Conservation (phyloP, 805 yeast species). For the Wickerhamiella dianesei region DNA sequence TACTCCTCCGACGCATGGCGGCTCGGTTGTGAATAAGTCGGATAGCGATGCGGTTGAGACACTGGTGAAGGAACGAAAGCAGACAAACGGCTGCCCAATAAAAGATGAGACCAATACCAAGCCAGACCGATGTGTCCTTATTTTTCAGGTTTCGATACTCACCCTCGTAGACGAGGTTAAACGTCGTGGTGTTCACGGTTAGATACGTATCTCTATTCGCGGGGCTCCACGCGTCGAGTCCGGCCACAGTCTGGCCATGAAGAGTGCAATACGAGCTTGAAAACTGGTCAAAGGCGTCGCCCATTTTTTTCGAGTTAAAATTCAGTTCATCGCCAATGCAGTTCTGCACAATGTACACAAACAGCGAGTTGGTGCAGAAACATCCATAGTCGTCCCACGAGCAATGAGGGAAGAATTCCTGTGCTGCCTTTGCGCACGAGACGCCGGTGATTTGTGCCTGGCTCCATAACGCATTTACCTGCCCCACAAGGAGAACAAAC, state of each 20-base stretch:
- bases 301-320: conserved; percentile 16
- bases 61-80: conserved; percentile 3
- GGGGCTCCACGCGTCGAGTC: conserved; percentile 11
- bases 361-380: conserved; percentile 20
- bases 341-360: conserved; percentile 23
- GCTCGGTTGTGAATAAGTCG: conserved; percentile 17
- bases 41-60: conserved; percentile 7
- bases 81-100: conserved; percentile 22
- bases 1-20: conserved; percentile 17
- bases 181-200: conserved; percentile 9
- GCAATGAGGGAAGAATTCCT: conserved; percentile 13
- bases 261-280: conserved; percentile 17
- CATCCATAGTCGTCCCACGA: conserved; percentile 20
- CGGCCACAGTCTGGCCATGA: conserved; percentile 8
- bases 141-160: conserved; percentile 15
- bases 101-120: conserved; percentile 21
- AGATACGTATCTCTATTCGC: conserved; percentile 4
- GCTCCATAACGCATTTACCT: conserved; percentile 10
- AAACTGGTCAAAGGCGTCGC: conserved; percentile 24
- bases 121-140: conserved; percentile 22
- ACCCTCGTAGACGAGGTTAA: conserved; percentile 14
- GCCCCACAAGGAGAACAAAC: background rate
- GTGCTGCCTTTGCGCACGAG: conserved; percentile 18
- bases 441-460: conserved; percentile 8
- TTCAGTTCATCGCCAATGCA: conserved; percentile 21